Percentiles rank a stretch among this genome's conserved stretches.
These are phyloP conservation scores for Clarireedia hainanense DNA, from an alignment of 2,329 filamentous ascomycete species.

Conservation along the genomic window DNA sequence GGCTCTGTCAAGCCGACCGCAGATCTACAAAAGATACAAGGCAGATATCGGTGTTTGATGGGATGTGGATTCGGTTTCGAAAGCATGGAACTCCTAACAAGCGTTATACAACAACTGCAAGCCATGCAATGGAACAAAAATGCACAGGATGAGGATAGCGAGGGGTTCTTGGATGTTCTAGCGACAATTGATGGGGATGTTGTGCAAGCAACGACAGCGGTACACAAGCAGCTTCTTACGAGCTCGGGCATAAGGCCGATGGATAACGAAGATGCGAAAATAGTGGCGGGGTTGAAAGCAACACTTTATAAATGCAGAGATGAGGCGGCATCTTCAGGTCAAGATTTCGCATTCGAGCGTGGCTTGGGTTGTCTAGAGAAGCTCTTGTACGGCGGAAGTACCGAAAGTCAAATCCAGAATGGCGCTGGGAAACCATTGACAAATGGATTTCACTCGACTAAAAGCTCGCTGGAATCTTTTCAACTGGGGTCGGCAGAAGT, in stretches of 20 bases:
- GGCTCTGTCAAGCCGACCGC: neutral
- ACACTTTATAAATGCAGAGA: constrained; percentile 8
- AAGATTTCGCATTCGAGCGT: constrained; percentile 15
- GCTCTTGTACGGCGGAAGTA: neutral
- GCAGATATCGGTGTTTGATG: constrained; percentile 27
- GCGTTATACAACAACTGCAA: constrained; percentile 15
- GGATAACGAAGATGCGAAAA: constrained; percentile 8
- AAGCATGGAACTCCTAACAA: constrained; percentile 18
- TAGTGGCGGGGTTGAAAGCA: constrained; percentile 4
- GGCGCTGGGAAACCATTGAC: neutral
- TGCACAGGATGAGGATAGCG: neutral
- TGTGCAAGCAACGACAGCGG: constrained; percentile 22
- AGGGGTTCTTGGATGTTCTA: constrained; percentile 19
- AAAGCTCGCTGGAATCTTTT: constrained; percentile 29
- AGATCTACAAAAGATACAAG: constrained; percentile 15
- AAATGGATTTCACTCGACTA: neutral
- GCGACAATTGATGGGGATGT: constrained; percentile 29
- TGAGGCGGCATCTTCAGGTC: neutral
- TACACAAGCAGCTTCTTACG: constrained; percentile 18
- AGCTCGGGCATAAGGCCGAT: constrained; percentile 12
- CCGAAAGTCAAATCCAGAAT: neutral
- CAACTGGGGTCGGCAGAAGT: constrained; percentile 28
- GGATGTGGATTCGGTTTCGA: constrained; percentile 30
- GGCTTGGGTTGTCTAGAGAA: constrained; percentile 14
- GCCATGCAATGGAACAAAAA: neutral